phyloP scores from a whole-genome alignment of 768 basidiomycete genomes.

The Scleroderma citrinum region DNA sequence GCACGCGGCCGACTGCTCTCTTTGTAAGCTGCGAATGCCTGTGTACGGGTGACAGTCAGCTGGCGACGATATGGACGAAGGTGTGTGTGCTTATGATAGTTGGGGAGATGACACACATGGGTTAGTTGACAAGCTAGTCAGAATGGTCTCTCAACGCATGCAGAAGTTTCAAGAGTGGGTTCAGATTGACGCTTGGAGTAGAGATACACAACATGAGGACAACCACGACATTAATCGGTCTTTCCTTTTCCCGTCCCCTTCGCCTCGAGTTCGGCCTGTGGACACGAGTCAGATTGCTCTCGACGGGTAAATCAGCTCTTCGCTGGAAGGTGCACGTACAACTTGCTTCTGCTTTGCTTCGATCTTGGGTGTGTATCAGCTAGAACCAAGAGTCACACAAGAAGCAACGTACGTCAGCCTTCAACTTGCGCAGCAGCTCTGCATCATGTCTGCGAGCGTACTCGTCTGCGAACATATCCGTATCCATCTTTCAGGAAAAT shows the following conservation, averaged over 20 bases:
- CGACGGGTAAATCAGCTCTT: conserved; percentile 9
- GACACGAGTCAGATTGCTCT: conserved; percentile 9
- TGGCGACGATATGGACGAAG: too few species aligned
- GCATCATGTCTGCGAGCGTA: conserved; percentile 55
- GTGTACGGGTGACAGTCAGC: too few species aligned
- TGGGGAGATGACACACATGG: too few species aligned
- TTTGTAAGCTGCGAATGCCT: conserved; percentile 21
- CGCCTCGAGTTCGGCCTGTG: conserved; percentile 27
- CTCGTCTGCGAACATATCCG: conserved; percentile 41
- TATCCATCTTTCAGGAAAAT: neutral
- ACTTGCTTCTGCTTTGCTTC: conserved; percentile 27
- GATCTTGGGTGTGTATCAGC: conserved; percentile 15
- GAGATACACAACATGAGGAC: neutral
- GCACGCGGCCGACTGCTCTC: conserved; percentile 20
- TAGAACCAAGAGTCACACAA: neutral
- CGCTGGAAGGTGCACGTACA: conserved; percentile 19
- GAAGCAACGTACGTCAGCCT: conserved; percentile 39
- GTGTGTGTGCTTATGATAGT: conserved; percentile 18
- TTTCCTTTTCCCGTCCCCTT: conserved; percentile 22
- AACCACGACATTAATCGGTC: neutral
- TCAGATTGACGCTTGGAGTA: neutral
- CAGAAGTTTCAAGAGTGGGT: too few species aligned
- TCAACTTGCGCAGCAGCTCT: conserved; percentile 55
- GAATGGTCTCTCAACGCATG: too few species aligned
- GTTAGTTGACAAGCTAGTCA: too few species aligned